Evolutionary conservation across 179 eudicot genomes (phyloP), one percentile per base, ranked within the genome.

Genomic region (Amaranthus tricolor): DNA sequence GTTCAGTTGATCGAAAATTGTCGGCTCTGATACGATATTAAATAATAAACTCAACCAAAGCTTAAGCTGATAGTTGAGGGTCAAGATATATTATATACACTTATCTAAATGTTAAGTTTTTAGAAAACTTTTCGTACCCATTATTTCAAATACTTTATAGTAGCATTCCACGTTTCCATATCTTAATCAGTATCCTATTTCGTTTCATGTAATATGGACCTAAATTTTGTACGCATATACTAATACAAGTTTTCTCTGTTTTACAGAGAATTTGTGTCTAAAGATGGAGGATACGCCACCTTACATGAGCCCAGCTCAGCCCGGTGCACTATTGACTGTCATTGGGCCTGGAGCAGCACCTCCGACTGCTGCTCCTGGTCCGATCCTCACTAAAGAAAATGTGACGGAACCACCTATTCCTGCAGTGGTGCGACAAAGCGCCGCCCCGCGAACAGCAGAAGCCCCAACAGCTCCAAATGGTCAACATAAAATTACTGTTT

Each of bases 361-460:
- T 21, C 67, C 67, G 15, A 49, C 19, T 12, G 49, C 10, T 1
- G 5, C 97, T 71, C 99, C 98, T 15, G 70, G 75, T 40, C 92
- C 91, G 5, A 70, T 87, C 58, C 90, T 95, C 17, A 74, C 80
- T 0, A 85, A 70, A 0, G 60, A 72, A 7, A 90, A 88, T 17
- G 97, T 95, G 74, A 62, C 72, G 2, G 91, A 89, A 72, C 82
- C 96, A 17, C 96, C 99, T 70, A 80, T 95, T 14, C 91, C 97
- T 24, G 63, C 81, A 12, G 90, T 85, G 13, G n/a, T 31, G 2
- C 72, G 15, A 3, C 31, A 12, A 21, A 76, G 56, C 49, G 14
- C 66, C 31, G 83, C 94, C n/a, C 9, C 90, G 56, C 66, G 87
- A 16, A 59, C 84, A 16, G 63, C 81, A 49, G 84, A 83, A 15